Base-by-base conservation (phyloP, 768 basidiomycete genomes). In the Lactarius hengduanensis region DNA sequence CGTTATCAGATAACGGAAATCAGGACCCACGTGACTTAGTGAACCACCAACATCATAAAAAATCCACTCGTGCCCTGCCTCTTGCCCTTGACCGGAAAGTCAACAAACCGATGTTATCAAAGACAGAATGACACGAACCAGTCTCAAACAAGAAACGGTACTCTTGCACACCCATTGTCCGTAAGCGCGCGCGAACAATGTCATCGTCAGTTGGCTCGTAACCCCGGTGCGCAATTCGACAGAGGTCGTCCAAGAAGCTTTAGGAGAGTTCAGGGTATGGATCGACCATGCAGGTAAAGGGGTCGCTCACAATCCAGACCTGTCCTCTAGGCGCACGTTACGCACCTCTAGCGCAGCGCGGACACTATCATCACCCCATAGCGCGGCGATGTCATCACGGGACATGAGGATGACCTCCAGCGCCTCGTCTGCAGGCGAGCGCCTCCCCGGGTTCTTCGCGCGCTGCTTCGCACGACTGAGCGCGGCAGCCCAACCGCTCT, bases 11-110 rank as follows among this genome's bases (percentile, higher is more conserved):
- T n/a, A 32, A 43, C 4, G 4, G 32, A 13, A 3, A 53, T 32
- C 18, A 34, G 26, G 34, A 61, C 59, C 8, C 38, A 59, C 38
- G 40, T 59, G 57, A 45, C 40, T 41, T 87, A 86, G 22, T 11
- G 65, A 66, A 4, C 90, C 91, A 38, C 91, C 91, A 34, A 93
- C 90, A 73, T 94, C 91, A 72, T 90, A 94, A 70, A 94, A 80
- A 55, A 86, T 76, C 91, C 91, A 92, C 73, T 92, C 90, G 65
- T 81, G 85, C 2, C 86, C 53, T 7, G 45, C 18, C 1, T 59
- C 47, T 18, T 7, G 59, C 55, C 53, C 62, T 56, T 57, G 0
- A 40, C 20, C 40, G 34, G 38, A 26, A 45, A 26, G 40, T 54
- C 43, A 57, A 43, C n/a, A 20, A 26, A 43, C 11, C 0, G 50